These are phyloP conservation scores for Phytopythium chamaehyphon DNA, from an alignment of 352 stramenopile species.

Conservation along the genomic window DNA sequence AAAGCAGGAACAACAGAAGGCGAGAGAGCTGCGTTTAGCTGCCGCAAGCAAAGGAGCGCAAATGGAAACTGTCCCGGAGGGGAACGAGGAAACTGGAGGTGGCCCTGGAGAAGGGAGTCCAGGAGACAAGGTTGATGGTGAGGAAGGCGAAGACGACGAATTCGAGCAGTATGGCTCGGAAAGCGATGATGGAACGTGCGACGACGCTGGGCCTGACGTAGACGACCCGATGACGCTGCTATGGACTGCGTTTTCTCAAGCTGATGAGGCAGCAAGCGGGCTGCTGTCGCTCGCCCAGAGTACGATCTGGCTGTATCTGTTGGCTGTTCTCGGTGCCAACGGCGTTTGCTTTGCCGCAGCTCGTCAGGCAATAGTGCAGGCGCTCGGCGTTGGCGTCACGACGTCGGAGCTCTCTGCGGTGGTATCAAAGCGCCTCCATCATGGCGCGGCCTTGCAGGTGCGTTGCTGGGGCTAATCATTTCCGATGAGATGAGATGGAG, in stretches of 20 bases:
- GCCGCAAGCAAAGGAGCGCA: conserved; percentile 8
- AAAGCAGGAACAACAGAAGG: conserved; percentile 57
- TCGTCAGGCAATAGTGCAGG: conserved; percentile 58
- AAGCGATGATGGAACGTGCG: conserved; percentile 34
- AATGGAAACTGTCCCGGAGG: conserved; percentile 72
- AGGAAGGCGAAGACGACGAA: conserved; percentile 35
- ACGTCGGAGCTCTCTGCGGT: conserved; percentile 26
- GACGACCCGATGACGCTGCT: conserved; percentile 65
- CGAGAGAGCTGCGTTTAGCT: conserved; percentile 39
- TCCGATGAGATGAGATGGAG: too few species aligned
- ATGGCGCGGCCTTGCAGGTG: conserved; percentile 36
- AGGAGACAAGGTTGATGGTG: conserved; percentile 12
- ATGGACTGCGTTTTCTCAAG: conserved; percentile 58
- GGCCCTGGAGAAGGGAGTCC: conserved; percentile 1
- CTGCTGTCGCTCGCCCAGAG: conserved; percentile 47
- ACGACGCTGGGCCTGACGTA: conserved; percentile 35
- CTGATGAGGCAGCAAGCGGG: conserved; percentile 30
- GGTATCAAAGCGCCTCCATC: conserved; percentile 22
- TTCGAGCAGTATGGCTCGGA: conserved; percentile 47
- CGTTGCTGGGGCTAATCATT: too few species aligned
- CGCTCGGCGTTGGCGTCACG: conserved; percentile 49
- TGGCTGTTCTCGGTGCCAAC: neutral
- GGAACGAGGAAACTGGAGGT: conserved; percentile 22
- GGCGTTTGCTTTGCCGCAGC: conserved; percentile 21
- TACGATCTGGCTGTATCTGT: conserved; percentile 17